Percentiles rank a stretch among this genome's conserved stretches.
Conservation (phyloP, 2,329 filamentous ascomycete species). For the Ceratocystiopsis sp. region DNA sequence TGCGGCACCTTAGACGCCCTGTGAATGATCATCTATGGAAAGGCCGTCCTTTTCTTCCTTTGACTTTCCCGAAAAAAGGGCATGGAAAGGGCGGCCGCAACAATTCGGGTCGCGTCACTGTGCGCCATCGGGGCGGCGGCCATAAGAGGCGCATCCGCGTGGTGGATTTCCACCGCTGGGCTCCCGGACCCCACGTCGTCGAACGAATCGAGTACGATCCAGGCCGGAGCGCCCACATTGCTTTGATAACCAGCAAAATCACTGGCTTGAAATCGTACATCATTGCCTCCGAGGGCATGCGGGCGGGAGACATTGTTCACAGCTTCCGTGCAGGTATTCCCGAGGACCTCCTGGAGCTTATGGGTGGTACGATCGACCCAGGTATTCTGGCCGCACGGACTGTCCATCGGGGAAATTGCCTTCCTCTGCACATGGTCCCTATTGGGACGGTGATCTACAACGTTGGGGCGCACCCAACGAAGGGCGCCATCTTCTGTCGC, state of each 20-base stretch:
- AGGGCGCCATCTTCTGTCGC: slow-evolving; percentile 77
- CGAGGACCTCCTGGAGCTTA: slow-evolving; percentile 66
- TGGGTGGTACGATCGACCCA: slow-evolving; percentile 85
- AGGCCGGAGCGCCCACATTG: slow-evolving; percentile 82
- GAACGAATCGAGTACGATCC: slow-evolving; percentile 96
- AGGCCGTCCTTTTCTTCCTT: slow-evolving; percentile 60
- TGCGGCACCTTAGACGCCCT: slow-evolving; percentile 78
- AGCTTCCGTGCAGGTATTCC: slow-evolving; percentile 87
- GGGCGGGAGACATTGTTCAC: slow-evolving; percentile 79
- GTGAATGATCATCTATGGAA: slow-evolving; percentile 97
- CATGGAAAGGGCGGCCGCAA: slow-evolving; percentile 89
- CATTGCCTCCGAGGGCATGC: slow-evolving; percentile 83
- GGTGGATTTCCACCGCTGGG: slow-evolving; percentile 70
- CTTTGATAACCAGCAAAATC: slow-evolving; percentile 58
- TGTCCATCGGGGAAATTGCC: slow-evolving; percentile 82
- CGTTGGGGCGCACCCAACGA: slow-evolving; percentile 58
- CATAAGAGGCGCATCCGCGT: slow-evolving; percentile 81
- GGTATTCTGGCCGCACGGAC: slow-evolving; percentile 93
- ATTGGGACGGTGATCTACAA: slow-evolving; percentile 88
- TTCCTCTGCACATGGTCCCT: slow-evolving; percentile 90
- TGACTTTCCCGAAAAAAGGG: slow-evolving; percentile 87
- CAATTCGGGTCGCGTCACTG: slow-evolving; percentile 66
- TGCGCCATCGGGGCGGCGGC: slow-evolving; percentile 84
- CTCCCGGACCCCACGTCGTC: slow-evolving; percentile 68
- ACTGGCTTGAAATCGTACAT: slow-evolving; percentile 76